Evolutionary conservation across 2,329 filamentous ascomycete species (phyloP).

Genomic region (Sphaerulina populicola): DNA sequence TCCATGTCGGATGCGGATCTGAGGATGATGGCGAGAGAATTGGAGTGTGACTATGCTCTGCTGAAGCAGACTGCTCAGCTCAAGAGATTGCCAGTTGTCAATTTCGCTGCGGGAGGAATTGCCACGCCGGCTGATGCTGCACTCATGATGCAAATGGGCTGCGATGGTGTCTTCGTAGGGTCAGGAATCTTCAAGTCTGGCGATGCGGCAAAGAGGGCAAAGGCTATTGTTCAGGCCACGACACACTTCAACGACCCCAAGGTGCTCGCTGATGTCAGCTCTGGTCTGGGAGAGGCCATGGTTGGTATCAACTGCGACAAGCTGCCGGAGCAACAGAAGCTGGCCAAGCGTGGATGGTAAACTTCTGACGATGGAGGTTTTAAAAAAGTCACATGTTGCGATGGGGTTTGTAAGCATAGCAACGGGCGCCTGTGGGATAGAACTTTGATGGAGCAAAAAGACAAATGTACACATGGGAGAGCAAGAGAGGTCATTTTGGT

Average conservation of each 20-base stretch:
- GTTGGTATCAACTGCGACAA: slow-evolving; percentile 81
- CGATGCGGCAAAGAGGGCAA: slow-evolving; percentile 79
- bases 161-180: slow-evolving; percentile 95
- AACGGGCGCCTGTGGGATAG: slow-evolving; percentile 1
- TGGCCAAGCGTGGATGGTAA: slow-evolving; percentile 78
- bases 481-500: slow-evolving; percentile 2
- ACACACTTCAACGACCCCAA: slow-evolving; percentile 82
- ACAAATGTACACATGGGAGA: background rate
- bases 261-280: slow-evolving; percentile 77
- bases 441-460: background rate
- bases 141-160: slow-evolving; percentile 98
- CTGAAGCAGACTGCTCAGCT: slow-evolving; percentile 80
- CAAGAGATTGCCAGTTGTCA: slow-evolving; percentile 85
- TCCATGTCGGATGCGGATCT: slow-evolving; percentile 62
- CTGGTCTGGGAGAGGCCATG: slow-evolving; percentile 93
- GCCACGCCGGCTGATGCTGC: slow-evolving; percentile 97
- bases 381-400: no score
- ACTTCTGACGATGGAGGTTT: background rate
- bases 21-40: slow-evolving; percentile 68
- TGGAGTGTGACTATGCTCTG: slow-evolving; percentile 68
- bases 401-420: slow-evolving; percentile 10
- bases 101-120: slow-evolving; percentile 97
- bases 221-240: slow-evolving; percentile 88
- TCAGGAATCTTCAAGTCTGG: slow-evolving; percentile 97
- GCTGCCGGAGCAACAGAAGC: slow-evolving; percentile 70